phyloP scores from a whole-genome alignment of 192 early-diverging fungal genomes.

The Coemansia sp. region DNA sequence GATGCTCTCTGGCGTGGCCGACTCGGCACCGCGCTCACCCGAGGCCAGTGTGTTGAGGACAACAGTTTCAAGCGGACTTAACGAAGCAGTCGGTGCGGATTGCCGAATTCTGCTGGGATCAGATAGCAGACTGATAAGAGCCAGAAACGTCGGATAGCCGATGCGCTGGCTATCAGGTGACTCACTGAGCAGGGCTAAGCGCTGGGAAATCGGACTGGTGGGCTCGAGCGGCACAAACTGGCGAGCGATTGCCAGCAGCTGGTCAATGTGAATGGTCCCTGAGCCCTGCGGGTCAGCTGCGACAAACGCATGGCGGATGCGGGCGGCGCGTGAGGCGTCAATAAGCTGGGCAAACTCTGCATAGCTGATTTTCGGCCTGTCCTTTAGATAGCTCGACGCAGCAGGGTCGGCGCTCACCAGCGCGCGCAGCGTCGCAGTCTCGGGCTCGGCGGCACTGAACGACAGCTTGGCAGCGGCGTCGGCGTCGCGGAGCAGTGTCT shows the following conservation, averaged over 20 bases:
- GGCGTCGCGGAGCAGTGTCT: conserved; percentile 46
- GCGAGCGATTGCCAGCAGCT: conserved; percentile 33
- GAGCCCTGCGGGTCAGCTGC: conserved; percentile 20
- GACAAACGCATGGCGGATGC: conserved; percentile 41
- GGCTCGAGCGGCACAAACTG: conserved; percentile 38
- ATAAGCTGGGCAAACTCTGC: conserved; percentile 50
- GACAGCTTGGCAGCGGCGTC: conserved; percentile 58
- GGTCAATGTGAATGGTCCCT: conserved; percentile 43
- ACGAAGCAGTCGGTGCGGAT: conserved; percentile 30
- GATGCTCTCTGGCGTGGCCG: conserved; percentile 21
- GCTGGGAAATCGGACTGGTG: conserved; percentile 20
- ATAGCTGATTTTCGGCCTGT: conserved; percentile 23
- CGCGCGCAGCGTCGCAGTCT: conserved; percentile 11
- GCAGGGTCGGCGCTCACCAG: conserved; percentile 24
- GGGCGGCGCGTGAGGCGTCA: conserved; percentile 31
- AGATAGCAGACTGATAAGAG: conserved; percentile 48
- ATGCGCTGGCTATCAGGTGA: conserved; percentile 28
- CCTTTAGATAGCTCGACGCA: conserved; percentile 26
- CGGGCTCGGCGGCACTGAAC: conserved; percentile 31
- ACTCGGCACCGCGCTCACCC: conserved; percentile 23
- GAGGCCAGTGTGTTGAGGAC: conserved; percentile 50
- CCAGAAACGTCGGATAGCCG: conserved; percentile 57
- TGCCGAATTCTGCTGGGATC: conserved; percentile 44
- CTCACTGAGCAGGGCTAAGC: conserved; percentile 44
- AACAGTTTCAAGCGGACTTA: conserved; percentile 53